Evolutionary conservation across 371 early-diverging fungal species (phyloP).

Genomic region (Coemansia sp.): DNA sequence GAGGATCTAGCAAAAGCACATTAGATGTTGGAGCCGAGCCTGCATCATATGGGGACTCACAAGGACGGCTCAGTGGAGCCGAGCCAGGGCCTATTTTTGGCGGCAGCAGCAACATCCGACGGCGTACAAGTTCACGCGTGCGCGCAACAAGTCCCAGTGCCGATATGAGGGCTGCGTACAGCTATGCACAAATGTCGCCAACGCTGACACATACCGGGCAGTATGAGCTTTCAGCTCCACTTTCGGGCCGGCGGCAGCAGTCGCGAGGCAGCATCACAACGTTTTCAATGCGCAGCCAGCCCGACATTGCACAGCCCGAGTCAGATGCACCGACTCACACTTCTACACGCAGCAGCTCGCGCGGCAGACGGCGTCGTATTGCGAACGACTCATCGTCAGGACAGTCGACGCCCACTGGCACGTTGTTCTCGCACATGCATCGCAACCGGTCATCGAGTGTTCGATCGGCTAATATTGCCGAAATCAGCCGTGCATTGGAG

Average conservation of each 20-base stretch:
- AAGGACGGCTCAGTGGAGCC: neutral
- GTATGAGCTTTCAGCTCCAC: neutral
- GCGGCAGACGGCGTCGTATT: slow-evolving; percentile 4
- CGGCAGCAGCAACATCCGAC: slow-evolving; percentile 3
- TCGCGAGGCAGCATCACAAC: slow-evolving; percentile 15
- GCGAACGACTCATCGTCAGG: slow-evolving; percentile 33
- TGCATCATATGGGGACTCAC: neutral
- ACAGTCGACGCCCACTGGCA: slow-evolving; percentile 26
- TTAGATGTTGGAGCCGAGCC: neutral
- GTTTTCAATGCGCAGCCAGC: slow-evolving; percentile 14
- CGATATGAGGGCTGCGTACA: neutral
- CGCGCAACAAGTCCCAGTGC: slow-evolving; percentile 5
- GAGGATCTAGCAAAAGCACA: neutral
- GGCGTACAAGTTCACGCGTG: slow-evolving; percentile 6
- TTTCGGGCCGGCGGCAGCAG: neutral
- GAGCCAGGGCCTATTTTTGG: neutral
- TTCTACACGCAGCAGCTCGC: slow-evolving; percentile 7
- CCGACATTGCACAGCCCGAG: slow-evolving; percentile 9
- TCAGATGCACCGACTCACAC: slow-evolving; percentile 3
- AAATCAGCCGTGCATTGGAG: neutral
- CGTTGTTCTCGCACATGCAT: slow-evolving; percentile 19
- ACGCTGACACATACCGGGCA: neutral
- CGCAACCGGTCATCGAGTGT: slow-evolving; percentile 9
- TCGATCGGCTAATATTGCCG: slow-evolving; percentile 4
- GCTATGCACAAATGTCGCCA: slow-evolving; percentile 8